These are phyloP conservation scores for Tothia fuscella DNA, from an alignment of 2,329 filamentous ascomycete genomes.

Conservation along the genomic window DNA sequence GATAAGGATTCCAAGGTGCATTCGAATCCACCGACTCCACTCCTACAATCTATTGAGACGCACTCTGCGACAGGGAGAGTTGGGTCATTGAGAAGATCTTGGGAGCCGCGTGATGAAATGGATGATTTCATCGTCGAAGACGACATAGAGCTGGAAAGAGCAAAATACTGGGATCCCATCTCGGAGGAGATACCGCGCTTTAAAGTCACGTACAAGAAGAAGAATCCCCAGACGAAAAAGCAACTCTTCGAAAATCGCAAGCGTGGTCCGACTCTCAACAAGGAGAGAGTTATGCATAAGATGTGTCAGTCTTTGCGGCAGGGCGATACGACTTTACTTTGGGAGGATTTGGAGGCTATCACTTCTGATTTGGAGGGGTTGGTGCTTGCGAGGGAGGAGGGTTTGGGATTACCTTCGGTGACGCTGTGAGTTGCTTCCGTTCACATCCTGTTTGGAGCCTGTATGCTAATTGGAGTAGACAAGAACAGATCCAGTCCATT, in stretches of 20 bases:
- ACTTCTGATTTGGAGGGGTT: no score
- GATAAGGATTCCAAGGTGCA: no score
- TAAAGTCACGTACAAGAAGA: neutral
- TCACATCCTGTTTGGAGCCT: no score
- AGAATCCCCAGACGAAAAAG: no score
- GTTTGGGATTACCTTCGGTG: neutral
- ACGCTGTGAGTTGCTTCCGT: no score
- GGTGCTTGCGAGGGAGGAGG: no score
- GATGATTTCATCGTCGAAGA: conserved; percentile 1
- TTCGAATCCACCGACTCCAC: no score
- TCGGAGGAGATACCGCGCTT: neutral
- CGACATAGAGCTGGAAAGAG: neutral
- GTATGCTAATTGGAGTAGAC: no score
- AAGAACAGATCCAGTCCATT: neutral
- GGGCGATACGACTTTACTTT: no score
- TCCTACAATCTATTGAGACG: no score
- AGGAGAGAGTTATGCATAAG: neutral
- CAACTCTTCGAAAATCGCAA: no score
- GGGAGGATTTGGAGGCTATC: no score
- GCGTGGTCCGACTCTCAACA: neutral
- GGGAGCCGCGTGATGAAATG: neutral
- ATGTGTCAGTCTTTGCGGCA: neutral
- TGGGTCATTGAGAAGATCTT: neutral
- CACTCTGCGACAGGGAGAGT: neutral
- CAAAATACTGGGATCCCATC: neutral